These are phyloP conservation scores for Entonaema liquescens DNA, from an alignment of 495 filamentous ascomycete species.

Conservation along the genomic window DNA sequence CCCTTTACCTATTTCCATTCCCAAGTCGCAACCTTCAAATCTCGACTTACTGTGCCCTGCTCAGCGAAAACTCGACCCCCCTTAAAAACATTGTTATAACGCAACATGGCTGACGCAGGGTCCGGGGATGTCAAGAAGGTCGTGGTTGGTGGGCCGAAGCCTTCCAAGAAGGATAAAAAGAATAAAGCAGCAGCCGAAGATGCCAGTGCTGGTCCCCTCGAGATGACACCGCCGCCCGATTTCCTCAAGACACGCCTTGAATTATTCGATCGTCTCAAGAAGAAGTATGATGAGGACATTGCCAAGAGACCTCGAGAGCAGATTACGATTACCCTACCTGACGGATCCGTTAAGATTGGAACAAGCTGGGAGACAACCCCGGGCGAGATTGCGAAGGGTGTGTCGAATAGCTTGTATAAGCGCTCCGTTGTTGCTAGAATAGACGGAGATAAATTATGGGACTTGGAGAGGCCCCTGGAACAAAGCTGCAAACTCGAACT, in stretches of 20 bases:
- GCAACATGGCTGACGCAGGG: constrained; percentile 42
- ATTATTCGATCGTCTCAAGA: constrained; percentile 88
- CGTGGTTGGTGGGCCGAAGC: constrained; percentile 54
- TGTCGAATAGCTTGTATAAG: constrained; percentile 75
- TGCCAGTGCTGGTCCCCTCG: constrained; percentile 53
- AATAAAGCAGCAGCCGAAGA: constrained; percentile 52
- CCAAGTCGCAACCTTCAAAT: background rate
- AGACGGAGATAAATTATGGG: constrained; percentile 81
- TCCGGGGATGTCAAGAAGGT: constrained; percentile 61
- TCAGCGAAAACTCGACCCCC: background rate
- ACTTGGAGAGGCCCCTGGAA: constrained; percentile 89
- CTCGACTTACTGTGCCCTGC: background rate
- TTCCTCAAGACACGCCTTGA: constrained; percentile 84
- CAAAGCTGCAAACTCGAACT: constrained; percentile 78
- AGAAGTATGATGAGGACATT: constrained; percentile 77
- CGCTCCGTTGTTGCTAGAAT: constrained; percentile 84
- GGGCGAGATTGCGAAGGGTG: constrained; percentile 68
- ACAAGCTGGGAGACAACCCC: constrained; percentile 79
- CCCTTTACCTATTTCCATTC: background rate
- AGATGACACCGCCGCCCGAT: constrained; percentile 74
- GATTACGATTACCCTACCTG: constrained; percentile 71
- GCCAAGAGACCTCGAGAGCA: constrained; percentile 69
- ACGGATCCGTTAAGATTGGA: constrained; percentile 68
- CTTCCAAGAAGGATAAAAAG: constrained; percentile 62
- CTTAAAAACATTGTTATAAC: background rate